Evolutionary conservation across 768 basidiomycete genomes (phyloP).

Genomic region (Saitozyma sp.): DNA sequence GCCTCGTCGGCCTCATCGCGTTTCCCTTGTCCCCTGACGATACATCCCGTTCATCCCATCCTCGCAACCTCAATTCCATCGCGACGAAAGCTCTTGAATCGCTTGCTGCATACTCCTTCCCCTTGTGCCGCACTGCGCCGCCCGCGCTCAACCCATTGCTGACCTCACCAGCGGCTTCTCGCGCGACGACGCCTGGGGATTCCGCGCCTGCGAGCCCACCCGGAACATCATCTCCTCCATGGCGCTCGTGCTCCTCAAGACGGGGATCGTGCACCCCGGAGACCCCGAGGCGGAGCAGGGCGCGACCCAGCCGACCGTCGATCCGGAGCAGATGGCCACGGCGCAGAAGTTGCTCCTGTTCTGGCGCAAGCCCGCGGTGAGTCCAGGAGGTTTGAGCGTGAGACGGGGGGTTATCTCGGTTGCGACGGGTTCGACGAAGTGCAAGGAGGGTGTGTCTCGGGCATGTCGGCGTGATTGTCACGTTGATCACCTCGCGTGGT

Average conservation of each 20-base stretch:
- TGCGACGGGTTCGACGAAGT: too few species aligned
- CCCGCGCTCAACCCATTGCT: neutral
- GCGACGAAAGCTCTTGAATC: too few species aligned
- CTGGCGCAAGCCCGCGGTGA: slow-evolving; percentile 98
- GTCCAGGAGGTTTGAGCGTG: slow-evolving; percentile 50
- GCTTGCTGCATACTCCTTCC: too few species aligned
- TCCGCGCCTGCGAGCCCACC: slow-evolving; percentile 89
- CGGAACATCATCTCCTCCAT: slow-evolving; percentile 98
- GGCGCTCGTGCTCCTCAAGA: slow-evolving; percentile 94
- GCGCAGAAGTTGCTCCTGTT: slow-evolving; percentile 95
- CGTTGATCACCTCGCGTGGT: too few species aligned
- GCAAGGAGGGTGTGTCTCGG: too few species aligned
- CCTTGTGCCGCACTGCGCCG: neutral
- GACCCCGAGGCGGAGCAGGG: slow-evolving; percentile 17
- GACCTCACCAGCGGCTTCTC: slow-evolving; percentile 75
- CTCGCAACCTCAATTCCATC: neutral
- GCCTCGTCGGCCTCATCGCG: too few species aligned
- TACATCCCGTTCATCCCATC: neutral
- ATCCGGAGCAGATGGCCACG: slow-evolving; percentile 90
- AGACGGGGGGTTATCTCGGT: too few species aligned
- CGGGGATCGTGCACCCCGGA: slow-evolving; percentile 75
- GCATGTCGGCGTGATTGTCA: too few species aligned
- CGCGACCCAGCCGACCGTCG: slow-evolving; percentile 67
- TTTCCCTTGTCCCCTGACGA: too few species aligned
- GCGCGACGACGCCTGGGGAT: slow-evolving; percentile 98